Base-by-base conservation (phyloP, 768 basidiomycete species). In the Amanita phalloides region DNA sequence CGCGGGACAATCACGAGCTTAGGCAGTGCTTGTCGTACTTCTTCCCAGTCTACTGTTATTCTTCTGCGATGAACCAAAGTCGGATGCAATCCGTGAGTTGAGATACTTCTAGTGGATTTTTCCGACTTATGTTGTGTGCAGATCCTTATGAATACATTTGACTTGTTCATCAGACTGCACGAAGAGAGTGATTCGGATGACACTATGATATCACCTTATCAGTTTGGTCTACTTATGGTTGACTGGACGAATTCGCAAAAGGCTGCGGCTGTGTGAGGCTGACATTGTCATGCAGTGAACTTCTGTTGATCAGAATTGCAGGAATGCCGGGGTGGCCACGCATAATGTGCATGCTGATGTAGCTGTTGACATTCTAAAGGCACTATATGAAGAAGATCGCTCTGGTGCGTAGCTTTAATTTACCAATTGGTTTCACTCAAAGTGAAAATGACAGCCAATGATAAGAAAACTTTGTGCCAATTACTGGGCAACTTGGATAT, bases 181-280 rank as follows among this genome's bases (percentile, higher is more conserved):
- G 78, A 77, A 21, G 82, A 85, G 11, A 64, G 82, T 21, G 88
- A 87, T 2, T 82, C 84, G 1, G 81, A 79, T 41, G 78, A 87
- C 58, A 77, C 81, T 36, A 86, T 88, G 81, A 77, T 90, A 6
- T 68, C 78, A 0, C 79, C 86, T 0, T 68, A 78, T 25, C 87
- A 91, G 60, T 82, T 90, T 53, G 83, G 81, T 0, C 68, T 83
- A 20, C 76, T 93, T 66, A 74, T 94, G 61, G 73, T 85, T 3
- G 90, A 93, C 56, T 95, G 92, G 91, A 89, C 86, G 3, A 85
- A 94, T 62, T 86, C 90, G 0, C 74, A 79, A 60, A 90, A 89
- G 60, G 76, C 77, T 37, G 75, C 79, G 61, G 60, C 69, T 71
- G 66, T 61, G 67, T 70, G 47, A 43, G 72, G 55, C 13, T 49